Evolutionary conservation across 2,329 filamentous ascomycete species (phyloP), one percentile per base, ranked within the genome.

Genomic region (Rasamsonia emersonii): DNA sequence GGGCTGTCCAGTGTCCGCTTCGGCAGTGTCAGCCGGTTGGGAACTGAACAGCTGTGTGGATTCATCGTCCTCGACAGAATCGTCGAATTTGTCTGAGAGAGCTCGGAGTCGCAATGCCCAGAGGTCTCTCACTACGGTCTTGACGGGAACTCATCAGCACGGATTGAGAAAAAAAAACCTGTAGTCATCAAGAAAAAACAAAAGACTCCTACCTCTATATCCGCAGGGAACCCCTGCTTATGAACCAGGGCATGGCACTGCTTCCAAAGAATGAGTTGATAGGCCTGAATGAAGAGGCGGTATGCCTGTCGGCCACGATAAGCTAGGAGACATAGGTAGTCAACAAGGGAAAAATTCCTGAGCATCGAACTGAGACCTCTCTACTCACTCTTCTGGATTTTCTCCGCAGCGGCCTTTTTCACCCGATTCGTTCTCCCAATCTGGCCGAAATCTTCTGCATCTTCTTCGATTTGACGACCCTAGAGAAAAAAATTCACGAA

Each of bases 181-280:
- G 7, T 8, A 9, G 9, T 27, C 24, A 27, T 10, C 24, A 14
- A 9, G 13, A 15, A 14, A 10, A 27, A 27, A 27, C 9, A 27
- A 10, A 13, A 7, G 8, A 23, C 7, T 23, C 20, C 30, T 43
- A 74, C 78, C 65, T 93, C 86, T 9, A 95, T 67, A 46, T 93
- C 81, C 4, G 66, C 56, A 1, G 80, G 78, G 28, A 91, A 70
- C 0, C 73, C 71, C 51, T 78, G 77, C 4, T 69, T 64, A 14
- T 73, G 63, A 9, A 93, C 65, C 18, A 96, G 65, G 68, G 80
- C 88, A 49, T 74, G 61, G 10, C 85, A 63, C 62, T 96, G 89
- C 50, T 82, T 84, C 53, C 86, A 77, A 17, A 98, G 64, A 28
- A 96, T 71, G 18, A 94, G 66, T 58, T 96, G 89, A 37, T 93